Evolutionary conservation across 2,329 filamentous ascomycete species (phyloP).

Genomic region (Xylaria sp.): DNA sequence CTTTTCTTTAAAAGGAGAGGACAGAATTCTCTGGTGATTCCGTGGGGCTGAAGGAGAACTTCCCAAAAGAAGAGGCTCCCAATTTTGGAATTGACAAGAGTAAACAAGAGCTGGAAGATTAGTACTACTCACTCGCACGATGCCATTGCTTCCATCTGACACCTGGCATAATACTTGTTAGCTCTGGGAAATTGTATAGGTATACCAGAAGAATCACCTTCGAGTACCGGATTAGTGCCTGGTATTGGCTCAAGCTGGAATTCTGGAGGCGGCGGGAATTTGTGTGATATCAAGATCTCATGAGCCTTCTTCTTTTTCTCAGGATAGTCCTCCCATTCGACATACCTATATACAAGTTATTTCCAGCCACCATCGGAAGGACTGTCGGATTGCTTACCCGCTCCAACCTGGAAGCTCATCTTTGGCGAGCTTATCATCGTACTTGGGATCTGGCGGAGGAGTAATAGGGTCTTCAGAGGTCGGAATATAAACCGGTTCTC

Average conservation of each 20-base stretch:
- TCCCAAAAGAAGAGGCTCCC: too few relatives aligned
- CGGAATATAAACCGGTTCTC: slow-evolving; percentile 2
- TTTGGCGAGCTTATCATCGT: slow-evolving; percentile 39
- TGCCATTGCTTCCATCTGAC: slow-evolving; percentile 69
- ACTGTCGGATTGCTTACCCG: slow-evolving; percentile 34
- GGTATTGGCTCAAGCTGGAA: slow-evolving; percentile 67
- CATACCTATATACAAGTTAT: slow-evolving; percentile 57
- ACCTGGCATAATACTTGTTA: slow-evolving; percentile 31
- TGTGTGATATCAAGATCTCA: slow-evolving; percentile 63
- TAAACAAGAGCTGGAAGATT: neutral
- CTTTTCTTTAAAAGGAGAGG: neutral
- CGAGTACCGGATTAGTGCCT: slow-evolving; percentile 66
- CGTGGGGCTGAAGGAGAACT: neutral
- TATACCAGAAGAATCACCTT: slow-evolving; percentile 53
- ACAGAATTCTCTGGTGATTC: neutral
- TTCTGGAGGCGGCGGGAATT: slow-evolving; percentile 64
- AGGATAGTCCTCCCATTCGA: slow-evolving; percentile 77
- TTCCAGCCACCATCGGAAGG: neutral
- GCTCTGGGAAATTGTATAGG: neutral
- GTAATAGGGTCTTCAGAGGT: slow-evolving; percentile 6
- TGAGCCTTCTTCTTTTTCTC: slow-evolving; percentile 72
- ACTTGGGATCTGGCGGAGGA: slow-evolving; percentile 21
- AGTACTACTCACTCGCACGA: slow-evolving; percentile 52
- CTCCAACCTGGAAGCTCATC: slow-evolving; percentile 42
- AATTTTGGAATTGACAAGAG: neutral